Base-by-base conservation (phyloP, 2,329 filamentous ascomycete genomes). In the Samsoniella hepiali region DNA sequence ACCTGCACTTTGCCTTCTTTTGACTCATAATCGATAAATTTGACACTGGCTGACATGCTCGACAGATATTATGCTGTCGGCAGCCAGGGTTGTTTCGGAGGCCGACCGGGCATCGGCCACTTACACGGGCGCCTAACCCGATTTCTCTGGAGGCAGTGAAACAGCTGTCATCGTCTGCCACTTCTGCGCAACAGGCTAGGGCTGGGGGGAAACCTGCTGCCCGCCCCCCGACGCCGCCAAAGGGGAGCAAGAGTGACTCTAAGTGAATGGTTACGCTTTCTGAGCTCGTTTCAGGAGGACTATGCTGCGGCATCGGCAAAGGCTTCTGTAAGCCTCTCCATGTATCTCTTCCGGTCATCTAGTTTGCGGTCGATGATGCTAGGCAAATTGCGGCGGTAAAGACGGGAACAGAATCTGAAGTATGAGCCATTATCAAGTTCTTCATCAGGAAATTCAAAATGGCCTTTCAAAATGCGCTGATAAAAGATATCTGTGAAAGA, bases 151-250 rank as follows among this genome's bases (percentile, higher is more conserved):
- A 27, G 5, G 38, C 27, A 58, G 40, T n/a, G 22, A 27, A 45
- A 40, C 55, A 58, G 55, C 55, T 58, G 17, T 45, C 38, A n/a
- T 58, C 55, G 17, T 58, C 55, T 45, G 55, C 8, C 27, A 47
- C 8, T 27, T 10, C 13, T n/a, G n/a, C 55, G 8, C 38, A 58
- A 17, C 27, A 34, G 17, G n/a, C n/a, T n/a, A n/a, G n/a, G n/a
- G 42, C 29, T 27, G 45, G 55, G 40, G 32, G 22, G 32, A 45
- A 38, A n/a, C n/a, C n/a, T n/a, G n/a, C n/a, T 17, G 7, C 17
- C 34, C 38, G 55, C 3, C 55, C 55, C 11, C 11, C 11, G 29
- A 58, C 40, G 29, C 55, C 55, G 9, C 40, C 55, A 9, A n/a
- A 3, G 17, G 8, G 40, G 22, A 58, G 34, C n/a, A 58, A 31